phyloP scores from a whole-genome alignment of 768 basidiomycete species.

The Pulveroboletus sp. region DNA sequence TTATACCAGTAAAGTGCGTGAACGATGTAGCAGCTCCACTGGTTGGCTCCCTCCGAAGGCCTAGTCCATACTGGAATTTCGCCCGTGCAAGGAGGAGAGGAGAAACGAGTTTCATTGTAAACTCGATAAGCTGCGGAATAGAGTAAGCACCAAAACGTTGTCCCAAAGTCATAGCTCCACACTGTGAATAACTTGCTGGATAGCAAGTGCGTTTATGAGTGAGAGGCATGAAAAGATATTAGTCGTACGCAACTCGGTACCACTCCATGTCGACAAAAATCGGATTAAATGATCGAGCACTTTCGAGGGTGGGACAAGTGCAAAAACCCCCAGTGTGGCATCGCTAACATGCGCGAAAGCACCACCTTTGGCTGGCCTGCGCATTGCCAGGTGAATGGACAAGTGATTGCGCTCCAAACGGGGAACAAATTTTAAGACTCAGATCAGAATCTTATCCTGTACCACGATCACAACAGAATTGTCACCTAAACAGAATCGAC shows the following conservation, averaged over 20 bases:
- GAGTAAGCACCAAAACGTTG: not conserved
- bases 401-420: not conserved
- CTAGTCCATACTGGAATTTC: slow-evolving; percentile 62
- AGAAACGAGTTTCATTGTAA: slow-evolving; percentile 64
- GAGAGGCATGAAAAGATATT: slow-evolving; percentile 4
- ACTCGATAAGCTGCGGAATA: slow-evolving; percentile 61
- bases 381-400: slow-evolving; percentile 40
- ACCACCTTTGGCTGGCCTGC: slow-evolving; percentile 44
- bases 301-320: slow-evolving; percentile 54
- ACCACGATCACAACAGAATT: no score
- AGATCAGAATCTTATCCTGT: no score
- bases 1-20: slow-evolving; percentile 49
- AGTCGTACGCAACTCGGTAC: slow-evolving; percentile 69
- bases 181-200: slow-evolving; percentile 77
- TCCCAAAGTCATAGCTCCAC: not conserved
- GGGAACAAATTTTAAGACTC: not conserved
- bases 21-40: slow-evolving; percentile 55
- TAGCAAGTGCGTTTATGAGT: slow-evolving; percentile 8
- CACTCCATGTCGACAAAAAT: slow-evolving; percentile 81
- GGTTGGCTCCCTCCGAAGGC: slow-evolving; percentile 49
- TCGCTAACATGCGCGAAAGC: slow-evolving; percentile 58
- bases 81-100: slow-evolving; percentile 69
- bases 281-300: slow-evolving; percentile 70
- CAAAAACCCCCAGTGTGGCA: slow-evolving; percentile 60
- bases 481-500: no score